These are phyloP conservation scores for Jaapia argillacea DNA, from an alignment of 768 basidiomycete species.

Conservation along the genomic window DNA sequence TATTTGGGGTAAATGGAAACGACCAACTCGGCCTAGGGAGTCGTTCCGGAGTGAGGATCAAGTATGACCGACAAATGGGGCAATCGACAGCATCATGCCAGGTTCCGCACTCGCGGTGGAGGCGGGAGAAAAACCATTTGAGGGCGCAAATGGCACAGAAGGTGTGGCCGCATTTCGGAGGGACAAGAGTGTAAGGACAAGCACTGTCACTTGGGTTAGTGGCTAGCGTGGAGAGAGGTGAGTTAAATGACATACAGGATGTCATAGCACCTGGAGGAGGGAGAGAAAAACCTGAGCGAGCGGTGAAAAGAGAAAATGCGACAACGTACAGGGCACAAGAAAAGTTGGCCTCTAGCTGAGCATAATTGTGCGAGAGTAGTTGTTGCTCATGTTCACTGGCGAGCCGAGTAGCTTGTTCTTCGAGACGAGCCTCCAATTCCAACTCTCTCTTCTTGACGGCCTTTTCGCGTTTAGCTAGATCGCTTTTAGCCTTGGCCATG, in stretches of 20 bases:
- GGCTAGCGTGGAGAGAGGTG: not conserved
- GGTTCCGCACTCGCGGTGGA: conserved; percentile 50
- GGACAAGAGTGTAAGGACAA: conserved; percentile 45
- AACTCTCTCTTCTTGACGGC: not conserved
- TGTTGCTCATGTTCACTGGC: too few relatives aligned
- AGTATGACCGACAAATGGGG: conserved; percentile 54
- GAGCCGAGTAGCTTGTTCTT: too few relatives aligned
- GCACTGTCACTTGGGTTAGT: conserved; percentile 21
- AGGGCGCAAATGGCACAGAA: conserved; percentile 60
- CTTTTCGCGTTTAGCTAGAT: not conserved
- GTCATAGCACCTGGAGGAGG: conserved; percentile 46
- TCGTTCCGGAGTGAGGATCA: conserved; percentile 33
- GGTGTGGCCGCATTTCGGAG: conserved; percentile 53
- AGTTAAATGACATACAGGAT: conserved; percentile 31
- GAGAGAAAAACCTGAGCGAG: too few relatives aligned
- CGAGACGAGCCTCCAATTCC: too few relatives aligned
- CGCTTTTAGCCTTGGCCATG: too few relatives aligned
- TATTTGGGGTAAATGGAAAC: conserved; percentile 58
- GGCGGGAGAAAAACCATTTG: conserved; percentile 59
- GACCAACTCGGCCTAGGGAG: conserved; percentile 38
- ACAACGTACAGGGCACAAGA: conserved; percentile 49
- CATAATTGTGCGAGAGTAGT: too few relatives aligned
- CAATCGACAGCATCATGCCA: conserved; percentile 65
- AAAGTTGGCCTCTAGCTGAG: conserved; percentile 51
- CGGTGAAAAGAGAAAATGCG: too few relatives aligned